Evolutionary conservation across 2,329 filamentous ascomycete genomes (phyloP).

Genomic region (Fusarium citri): DNA sequence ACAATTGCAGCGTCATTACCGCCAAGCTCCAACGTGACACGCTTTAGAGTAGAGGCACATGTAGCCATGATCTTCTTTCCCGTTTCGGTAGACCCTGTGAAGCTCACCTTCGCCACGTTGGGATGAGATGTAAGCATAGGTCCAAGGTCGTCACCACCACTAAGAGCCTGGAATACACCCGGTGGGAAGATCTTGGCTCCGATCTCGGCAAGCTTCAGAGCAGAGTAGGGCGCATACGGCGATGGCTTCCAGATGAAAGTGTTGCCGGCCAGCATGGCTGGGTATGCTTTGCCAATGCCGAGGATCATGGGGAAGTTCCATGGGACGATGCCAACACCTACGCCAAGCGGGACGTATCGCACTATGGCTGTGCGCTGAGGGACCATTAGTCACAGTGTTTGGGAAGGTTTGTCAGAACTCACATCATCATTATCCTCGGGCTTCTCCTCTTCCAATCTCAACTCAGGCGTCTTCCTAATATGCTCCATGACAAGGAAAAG

Average conservation of each 20-base stretch:
- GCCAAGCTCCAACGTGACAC: slow-evolving; percentile 67
- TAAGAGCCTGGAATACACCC: slow-evolving; percentile 70
- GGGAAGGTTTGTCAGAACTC: slow-evolving; percentile 45
- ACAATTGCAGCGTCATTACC: slow-evolving; percentile 8
- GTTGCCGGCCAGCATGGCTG: slow-evolving; percentile 68
- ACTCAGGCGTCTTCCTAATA: not conserved
- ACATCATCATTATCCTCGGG: slow-evolving; percentile 34
- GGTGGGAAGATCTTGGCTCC: slow-evolving; percentile 67
- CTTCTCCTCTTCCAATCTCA: slow-evolving; percentile 28
- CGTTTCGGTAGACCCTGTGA: slow-evolving; percentile 71
- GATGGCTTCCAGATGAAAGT: slow-evolving; percentile 68
- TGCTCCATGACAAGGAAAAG: slow-evolving; percentile 5
- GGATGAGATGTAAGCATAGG: slow-evolving; percentile 68
- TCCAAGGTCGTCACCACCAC: slow-evolving; percentile 70
- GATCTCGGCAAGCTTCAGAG: slow-evolving; percentile 69
- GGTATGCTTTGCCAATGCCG: slow-evolving; percentile 60
- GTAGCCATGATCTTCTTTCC: slow-evolving; percentile 59
- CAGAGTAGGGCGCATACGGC: slow-evolving; percentile 67
- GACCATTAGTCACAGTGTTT: slow-evolving; percentile 38
- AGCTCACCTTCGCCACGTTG: slow-evolving; percentile 69
- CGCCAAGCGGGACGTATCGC: slow-evolving; percentile 22
- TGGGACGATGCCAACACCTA: slow-evolving; percentile 37
- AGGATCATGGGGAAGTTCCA: slow-evolving; percentile 43
- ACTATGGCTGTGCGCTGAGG: not conserved
- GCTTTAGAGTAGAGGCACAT: slow-evolving; percentile 62